Percentiles rank a stretch among this genome's conserved stretches.
Evolutionary conservation across 1,284 basidiomycete genomes (phyloP).

Genomic region (Xerocomus nothofagi): DNA sequence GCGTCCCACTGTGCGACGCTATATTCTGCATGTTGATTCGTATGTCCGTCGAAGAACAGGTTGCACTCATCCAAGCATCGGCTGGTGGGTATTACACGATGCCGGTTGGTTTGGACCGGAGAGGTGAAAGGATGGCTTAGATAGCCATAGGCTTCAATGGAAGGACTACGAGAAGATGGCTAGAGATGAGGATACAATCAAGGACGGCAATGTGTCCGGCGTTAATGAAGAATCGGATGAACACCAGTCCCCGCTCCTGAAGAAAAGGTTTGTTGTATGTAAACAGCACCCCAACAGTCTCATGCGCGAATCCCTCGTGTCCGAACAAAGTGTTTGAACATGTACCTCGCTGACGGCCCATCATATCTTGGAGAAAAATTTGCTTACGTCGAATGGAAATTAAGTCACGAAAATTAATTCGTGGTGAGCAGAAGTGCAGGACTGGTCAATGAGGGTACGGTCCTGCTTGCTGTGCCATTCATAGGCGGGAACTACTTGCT

Average conservation of each 20-base stretch:
- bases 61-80: conserved; percentile 5
- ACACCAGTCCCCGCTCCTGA: conserved; percentile 8
- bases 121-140: conserved; percentile 5
- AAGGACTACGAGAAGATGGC: conserved; percentile 10
- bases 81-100: conserved; percentile 12
- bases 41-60: conserved; percentile 11
- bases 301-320: conserved; percentile 6
- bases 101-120: conserved; percentile 5
- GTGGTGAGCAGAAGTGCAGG: conserved; percentile 6
- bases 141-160: conserved; percentile 7
- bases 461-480: conserved; percentile 24
- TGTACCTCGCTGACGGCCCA: background rate
- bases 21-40: conserved; percentile 8
- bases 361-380: background rate
- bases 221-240: conserved; percentile 1
- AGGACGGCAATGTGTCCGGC: conserved; percentile 10
- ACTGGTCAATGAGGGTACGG: conserved; percentile 22
- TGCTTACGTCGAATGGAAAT: conserved; percentile 18
- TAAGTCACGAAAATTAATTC: conserved; percentile 19
- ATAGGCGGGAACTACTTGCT: conserved; percentile 10
- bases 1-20: conserved; percentile 1
- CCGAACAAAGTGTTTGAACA: conserved; percentile 6
- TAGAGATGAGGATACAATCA: conserved; percentile 6
- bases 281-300: conserved; percentile 2
- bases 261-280: conserved; percentile 9